phyloP scores from a whole-genome alignment of 805 yeast species.

The Sugiyamaella lignohabitans region DNA sequence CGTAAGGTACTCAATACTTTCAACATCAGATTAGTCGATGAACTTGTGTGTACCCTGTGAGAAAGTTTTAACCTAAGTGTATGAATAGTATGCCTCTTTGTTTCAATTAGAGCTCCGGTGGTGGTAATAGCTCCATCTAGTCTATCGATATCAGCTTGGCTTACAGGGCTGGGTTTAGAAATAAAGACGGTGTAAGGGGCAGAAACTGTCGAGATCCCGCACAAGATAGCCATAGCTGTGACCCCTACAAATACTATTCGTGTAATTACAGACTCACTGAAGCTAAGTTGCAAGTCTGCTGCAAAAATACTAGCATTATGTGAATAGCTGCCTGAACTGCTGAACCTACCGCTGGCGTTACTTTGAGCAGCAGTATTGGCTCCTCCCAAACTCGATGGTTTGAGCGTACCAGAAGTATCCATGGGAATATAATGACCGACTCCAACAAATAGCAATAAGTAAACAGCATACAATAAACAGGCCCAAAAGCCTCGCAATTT shows the following conservation, averaged over 20 bases:
- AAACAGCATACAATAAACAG: slow-evolving; percentile 18
- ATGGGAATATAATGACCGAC: slow-evolving; percentile 27
- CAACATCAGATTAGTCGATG: slow-evolving; percentile 26
- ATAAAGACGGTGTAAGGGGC: slow-evolving; percentile 37
- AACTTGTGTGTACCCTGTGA: slow-evolving; percentile 18
- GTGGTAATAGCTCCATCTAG: slow-evolving; percentile 26
- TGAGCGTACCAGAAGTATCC: slow-evolving; percentile 1
- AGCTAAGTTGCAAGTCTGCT: slow-evolving; percentile 10
- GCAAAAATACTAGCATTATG: neutral
- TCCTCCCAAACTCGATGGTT: neutral
- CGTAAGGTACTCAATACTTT: slow-evolving; percentile 24
- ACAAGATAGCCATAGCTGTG: slow-evolving; percentile 35
- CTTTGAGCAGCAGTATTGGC: neutral
- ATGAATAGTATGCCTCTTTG: slow-evolving; percentile 19
- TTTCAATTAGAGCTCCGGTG: slow-evolving; percentile 27
- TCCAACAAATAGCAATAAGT: slow-evolving; percentile 25
- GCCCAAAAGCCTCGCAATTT: slow-evolving; percentile 3
- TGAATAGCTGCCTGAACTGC: neutral
- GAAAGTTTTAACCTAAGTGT: slow-evolving; percentile 3
- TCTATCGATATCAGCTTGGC: slow-evolving; percentile 29
- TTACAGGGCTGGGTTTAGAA: slow-evolving; percentile 21
- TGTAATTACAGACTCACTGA: slow-evolving; percentile 26
- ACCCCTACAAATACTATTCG: slow-evolving; percentile 37
- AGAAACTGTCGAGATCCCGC: slow-evolving; percentile 37
- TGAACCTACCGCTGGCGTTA: neutral